Base-by-base conservation (phyloP, 148 eudicot species). In the Selenicereus undatus region DNA sequence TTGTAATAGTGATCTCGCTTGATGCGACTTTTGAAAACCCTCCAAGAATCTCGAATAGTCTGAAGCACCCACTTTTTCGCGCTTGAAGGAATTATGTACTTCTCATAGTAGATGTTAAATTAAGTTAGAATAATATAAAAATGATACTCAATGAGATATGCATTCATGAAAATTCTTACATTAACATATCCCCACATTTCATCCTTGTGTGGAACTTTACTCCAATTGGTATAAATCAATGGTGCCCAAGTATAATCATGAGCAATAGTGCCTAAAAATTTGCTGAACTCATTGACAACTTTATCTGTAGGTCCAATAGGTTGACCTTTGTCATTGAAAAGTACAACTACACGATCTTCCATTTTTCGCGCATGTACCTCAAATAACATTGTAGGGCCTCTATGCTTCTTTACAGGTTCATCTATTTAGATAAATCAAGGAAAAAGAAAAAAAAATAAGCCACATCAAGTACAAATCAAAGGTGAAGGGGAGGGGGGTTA, bases 111-210 rank as follows among this genome's bases (percentile, higher is more conserved):
- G 32, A 32, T 32, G 32, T 32, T 32, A 32, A 32, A 32, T 9
- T 30, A 13, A 3, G 18, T 69, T 69, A 69, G 39, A 29, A 69
- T 11, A 16, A 0, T 0, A 13, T 1, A 11, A 69, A 2, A 10
- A 69, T 2, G 32, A 32, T 27, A 27, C 5, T 69, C 30, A 30
- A 27, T 4, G 4, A 69, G 4, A 69, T 3, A 29, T 3, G 5
- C 30, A 1, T 68, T 68, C 29, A 3, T 24, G 5, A 35, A 6
- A 30, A 70, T 30, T 10, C 43, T 70, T 70, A 70, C 73, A 32
- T 70, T 70, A 36, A 70, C 73, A 70, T 70, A 70, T 70, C 32
- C 43, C 73, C 73, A 70, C 32, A 70, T 30, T 21, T 30, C 17
- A 4, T 70, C 43, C 43, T 70, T 70, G 22, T 70, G 21, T 1